phyloP scores from a whole-genome alignment of 306 rosid genomes.

The Rosa persica region DNA sequence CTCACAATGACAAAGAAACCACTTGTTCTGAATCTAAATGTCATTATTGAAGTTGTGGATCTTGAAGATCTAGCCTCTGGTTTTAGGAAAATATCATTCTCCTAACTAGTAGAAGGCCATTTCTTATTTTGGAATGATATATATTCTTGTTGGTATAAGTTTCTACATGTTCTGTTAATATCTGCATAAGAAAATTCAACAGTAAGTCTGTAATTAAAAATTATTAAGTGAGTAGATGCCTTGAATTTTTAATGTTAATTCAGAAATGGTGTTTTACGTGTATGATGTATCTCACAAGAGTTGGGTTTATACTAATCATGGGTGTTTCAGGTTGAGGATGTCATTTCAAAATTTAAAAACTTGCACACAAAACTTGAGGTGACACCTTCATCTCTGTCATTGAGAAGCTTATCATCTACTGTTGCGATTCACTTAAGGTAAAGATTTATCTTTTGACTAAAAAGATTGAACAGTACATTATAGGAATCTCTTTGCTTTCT shows the following conservation, averaged over 20 bases:
- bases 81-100: background rate
- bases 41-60: background rate
- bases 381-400: conserved; percentile 61
- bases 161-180: background rate
- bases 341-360: conserved; percentile 50
- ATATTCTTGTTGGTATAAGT: background rate
- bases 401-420: conserved; percentile 60
- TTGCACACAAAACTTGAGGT: conserved; percentile 56
- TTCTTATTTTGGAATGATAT: background rate
- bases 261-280: background rate
- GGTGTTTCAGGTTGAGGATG: conserved; percentile 77
- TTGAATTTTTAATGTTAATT: background rate
- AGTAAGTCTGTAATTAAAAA: background rate
- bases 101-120: background rate
- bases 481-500: conserved; percentile 5
- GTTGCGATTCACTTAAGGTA: conserved; percentile 69
- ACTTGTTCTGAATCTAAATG: background rate
- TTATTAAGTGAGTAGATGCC: background rate
- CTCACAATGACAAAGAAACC: background rate
- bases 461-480: conserved; percentile 6
- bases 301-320: conserved; percentile 19
- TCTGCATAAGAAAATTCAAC: background rate
- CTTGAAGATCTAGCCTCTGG: background rate
- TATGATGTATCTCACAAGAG: background rate
- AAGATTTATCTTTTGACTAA: conserved; percentile 19